Evolutionary conservation across 176 grass and related monocot species (phyloP).

Genomic region (Rhipidocladum racemiflorum): DNA sequence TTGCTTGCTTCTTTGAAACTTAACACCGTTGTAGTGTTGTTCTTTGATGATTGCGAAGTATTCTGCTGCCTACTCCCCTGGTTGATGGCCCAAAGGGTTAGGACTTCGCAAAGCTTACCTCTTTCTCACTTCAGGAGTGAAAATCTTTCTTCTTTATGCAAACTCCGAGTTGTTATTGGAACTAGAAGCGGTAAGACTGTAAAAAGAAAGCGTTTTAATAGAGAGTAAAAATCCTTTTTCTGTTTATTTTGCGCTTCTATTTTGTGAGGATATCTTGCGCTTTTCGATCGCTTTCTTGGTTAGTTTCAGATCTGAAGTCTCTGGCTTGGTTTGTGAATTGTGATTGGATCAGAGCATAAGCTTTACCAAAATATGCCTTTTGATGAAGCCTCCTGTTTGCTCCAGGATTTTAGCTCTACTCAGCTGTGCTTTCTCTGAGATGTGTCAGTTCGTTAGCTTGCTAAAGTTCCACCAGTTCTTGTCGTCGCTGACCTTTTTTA

Average conservation of each 20-base stretch:
- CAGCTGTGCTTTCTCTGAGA: constrained; percentile 20
- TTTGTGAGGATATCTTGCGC: neutral
- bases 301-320: constrained; percentile 25
- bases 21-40: neutral
- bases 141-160: neutral
- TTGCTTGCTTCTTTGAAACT: neutral
- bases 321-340: neutral
- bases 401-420: neutral
- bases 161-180: neutral
- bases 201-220: neutral
- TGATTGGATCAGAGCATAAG: neutral
- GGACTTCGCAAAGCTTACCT: neutral
- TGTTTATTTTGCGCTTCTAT: neutral
- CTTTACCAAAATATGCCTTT: neutral
- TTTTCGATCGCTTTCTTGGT: neutral
- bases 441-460: constrained; percentile 24
- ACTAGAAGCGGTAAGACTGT: neutral
- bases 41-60: constrained; percentile 13
- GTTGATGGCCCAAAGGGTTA: neutral
- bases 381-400: neutral
- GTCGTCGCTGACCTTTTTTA: neutral
- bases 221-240: neutral
- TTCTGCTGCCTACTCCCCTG: constrained; percentile 13
- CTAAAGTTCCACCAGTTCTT: constrained; percentile 14
- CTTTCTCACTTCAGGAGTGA: neutral